Conservation (phyloP, 2,329 filamentous ascomycete genomes). For the Penicillium sp. region DNA sequence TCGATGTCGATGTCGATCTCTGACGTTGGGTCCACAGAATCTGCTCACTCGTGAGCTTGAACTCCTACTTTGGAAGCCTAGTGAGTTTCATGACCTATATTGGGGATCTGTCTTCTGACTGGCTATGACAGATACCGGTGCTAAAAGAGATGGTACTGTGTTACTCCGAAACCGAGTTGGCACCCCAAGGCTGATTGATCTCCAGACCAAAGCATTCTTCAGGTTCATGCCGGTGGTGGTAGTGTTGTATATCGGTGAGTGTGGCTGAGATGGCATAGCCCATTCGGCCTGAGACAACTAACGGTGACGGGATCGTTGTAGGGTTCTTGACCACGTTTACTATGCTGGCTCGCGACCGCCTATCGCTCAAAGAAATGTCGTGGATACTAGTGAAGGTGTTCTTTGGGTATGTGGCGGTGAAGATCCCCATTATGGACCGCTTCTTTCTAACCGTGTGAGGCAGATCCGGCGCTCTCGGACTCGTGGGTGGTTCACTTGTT, state of each 20-base stretch:
- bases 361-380: constrained; percentile 53
- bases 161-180: neutral
- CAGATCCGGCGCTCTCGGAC: constrained; percentile 53
- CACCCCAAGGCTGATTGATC: constrained; percentile 25
- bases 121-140: constrained; percentile 62
- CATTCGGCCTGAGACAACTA: neutral
- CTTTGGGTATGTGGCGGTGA: constrained; percentile 49
- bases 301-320: constrained; percentile 22
- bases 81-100: constrained; percentile 22
- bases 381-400: constrained; percentile 59
- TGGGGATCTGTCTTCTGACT: neutral
- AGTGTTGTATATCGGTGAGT: constrained; percentile 67
- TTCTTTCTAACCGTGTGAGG: constrained; percentile 24
- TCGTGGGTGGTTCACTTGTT: constrained; percentile 44
- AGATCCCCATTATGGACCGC: constrained; percentile 13
- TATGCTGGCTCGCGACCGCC: constrained; percentile 54
- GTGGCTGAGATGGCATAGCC: constrained; percentile 14
- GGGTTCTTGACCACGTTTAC: constrained; percentile 78
- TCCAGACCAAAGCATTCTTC: constrained; percentile 73
- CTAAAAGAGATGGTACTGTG: constrained; percentile 74
- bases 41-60: constrained; percentile 78
- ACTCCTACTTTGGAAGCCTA: constrained; percentile 69
- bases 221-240: constrained; percentile 74
- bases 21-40: constrained; percentile 50
- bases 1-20: neutral